Base-by-base conservation (phyloP, 495 filamentous ascomycete genomes). In the Aspergillus carlsbadensis region DNA sequence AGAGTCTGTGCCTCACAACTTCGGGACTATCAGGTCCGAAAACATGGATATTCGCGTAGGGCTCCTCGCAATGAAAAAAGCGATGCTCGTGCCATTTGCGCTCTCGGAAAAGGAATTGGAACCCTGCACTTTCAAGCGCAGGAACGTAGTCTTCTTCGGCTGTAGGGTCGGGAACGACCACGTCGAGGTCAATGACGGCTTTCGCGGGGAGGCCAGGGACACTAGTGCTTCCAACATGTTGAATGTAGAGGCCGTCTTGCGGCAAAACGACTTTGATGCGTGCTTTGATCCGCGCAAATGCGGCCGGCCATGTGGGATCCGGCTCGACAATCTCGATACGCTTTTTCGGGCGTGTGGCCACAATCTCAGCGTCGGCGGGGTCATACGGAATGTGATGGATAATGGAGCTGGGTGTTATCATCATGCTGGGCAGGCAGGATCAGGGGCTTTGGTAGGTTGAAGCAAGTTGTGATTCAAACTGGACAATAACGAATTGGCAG, bases 141-240 rank as follows among this genome's bases (percentile, higher is more conserved):
- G 63, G 64, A 6, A 80, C 72, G 52, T 80, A 80, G 35, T 62
- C 59, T 26, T 41, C 65, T 56, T 81, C 77, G 24, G 67, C 67
- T 26, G 40, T 58, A 21, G 66, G 43, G 54, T 76, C 72, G 10
- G 50, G 54, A 17, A 81, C 57, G 21, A 72, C 60, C n/a, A 82
- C 61, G 56, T 82, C 78, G 26, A 82, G 62, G 51, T 81, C 78
- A 26, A 81, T 73, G 24, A 80, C 56, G 50, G 70, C 70, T 58
- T 81, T 81, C 22, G 78, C 78, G 2, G 73, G 61, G 4, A 82
- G 69, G 21, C 64, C 70, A 8, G 78, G 73, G 50, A 82, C 75
- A 24, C 74, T 77, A 34, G 79, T 82, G n/a, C 73, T 77, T 24
- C 79, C 79, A 47, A 73, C 67, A 56, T 82, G 79, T 14, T 56